These are phyloP conservation scores for Buxus sempervirens DNA, from an alignment of 164 flowering plant species.

Conservation along the genomic window DNA sequence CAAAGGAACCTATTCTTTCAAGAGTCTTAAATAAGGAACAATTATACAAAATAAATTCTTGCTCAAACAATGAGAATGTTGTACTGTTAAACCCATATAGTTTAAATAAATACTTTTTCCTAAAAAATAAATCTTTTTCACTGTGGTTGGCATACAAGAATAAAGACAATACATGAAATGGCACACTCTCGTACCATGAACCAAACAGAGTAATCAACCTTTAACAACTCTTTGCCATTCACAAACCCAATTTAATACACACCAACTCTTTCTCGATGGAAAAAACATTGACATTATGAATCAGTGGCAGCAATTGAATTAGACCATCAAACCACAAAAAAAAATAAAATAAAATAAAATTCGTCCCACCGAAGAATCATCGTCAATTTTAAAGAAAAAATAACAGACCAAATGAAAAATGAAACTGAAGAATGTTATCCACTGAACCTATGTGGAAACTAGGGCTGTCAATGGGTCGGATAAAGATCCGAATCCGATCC, in stretches of 20 bases:
- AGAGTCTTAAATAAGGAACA: neutral
- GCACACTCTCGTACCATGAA: too few species aligned
- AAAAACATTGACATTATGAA: neutral
- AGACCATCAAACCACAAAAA: neutral
- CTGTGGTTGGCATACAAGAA: too few species aligned
- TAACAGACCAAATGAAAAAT: neutral
- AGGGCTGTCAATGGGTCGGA: too few species aligned
- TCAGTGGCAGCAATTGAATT: neutral
- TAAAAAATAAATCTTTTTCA: too few species aligned
- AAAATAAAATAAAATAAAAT: too few species aligned
- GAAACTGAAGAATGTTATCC: neutral
- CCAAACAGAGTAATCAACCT: too few species aligned
- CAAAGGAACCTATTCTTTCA: neutral
- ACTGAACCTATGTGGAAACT: conserved; percentile 9
- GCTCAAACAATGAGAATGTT: neutral
- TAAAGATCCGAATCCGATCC: too few species aligned
- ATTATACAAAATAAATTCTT: neutral
- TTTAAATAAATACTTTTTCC: too few species aligned
- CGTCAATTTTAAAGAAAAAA: too few species aligned
- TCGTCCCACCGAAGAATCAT: neutral
- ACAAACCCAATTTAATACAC: neutral
- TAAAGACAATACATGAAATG: too few species aligned
- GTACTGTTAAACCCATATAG: neutral
- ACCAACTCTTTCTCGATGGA: neutral
- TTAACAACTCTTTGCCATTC: too few species aligned